Conservation (phyloP, 2,329 filamentous ascomycete species). For the Pseudogymnoascus sp. region DNA sequence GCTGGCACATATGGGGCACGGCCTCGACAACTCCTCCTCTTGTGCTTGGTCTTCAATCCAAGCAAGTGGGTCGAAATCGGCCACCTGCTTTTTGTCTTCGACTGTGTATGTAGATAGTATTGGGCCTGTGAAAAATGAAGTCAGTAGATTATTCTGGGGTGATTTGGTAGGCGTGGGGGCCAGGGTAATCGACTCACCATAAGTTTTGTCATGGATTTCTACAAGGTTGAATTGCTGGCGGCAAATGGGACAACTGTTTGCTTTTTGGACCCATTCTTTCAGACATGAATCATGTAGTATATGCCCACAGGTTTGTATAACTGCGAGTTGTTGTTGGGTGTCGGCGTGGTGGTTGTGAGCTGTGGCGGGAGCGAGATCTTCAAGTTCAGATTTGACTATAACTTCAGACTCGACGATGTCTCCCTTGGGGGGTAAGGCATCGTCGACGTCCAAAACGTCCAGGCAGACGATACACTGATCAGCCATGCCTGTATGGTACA, state of each 20-base stretch:
- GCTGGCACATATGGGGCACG: constrained; percentile 77
- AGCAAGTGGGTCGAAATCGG: constrained; percentile 74
- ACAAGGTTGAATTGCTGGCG: constrained; percentile 86
- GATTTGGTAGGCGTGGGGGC: constrained; percentile 11
- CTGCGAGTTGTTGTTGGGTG: constrained; percentile 37
- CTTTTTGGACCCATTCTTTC: constrained; percentile 88
- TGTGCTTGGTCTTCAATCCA: constrained; percentile 68
- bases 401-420: constrained; percentile 17
- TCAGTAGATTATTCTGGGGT: constrained; percentile 14
- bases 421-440: constrained; percentile 23
- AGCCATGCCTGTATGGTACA: constrained; percentile 30
- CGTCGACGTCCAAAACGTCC: constrained; percentile 42
- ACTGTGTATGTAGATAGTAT: constrained; percentile 54
- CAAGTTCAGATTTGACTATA: constrained; percentile 7
- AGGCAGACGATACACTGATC: constrained; percentile 66
- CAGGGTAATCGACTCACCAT: constrained; percentile 52
- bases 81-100: constrained; percentile 79
- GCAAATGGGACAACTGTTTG: constrained; percentile 97
- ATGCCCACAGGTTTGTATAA: constrained; percentile 74
- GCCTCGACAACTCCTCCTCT: constrained; percentile 57
- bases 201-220: constrained; percentile 68
- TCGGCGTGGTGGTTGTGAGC: constrained; percentile 16
- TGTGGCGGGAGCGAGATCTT: constrained; percentile 14
- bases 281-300: constrained; percentile 88
- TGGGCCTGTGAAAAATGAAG: constrained; percentile 36